These are phyloP conservation scores for Reticulascus tulasneorum DNA, from an alignment of 2,329 filamentous ascomycete genomes.

Conservation along the genomic window DNA sequence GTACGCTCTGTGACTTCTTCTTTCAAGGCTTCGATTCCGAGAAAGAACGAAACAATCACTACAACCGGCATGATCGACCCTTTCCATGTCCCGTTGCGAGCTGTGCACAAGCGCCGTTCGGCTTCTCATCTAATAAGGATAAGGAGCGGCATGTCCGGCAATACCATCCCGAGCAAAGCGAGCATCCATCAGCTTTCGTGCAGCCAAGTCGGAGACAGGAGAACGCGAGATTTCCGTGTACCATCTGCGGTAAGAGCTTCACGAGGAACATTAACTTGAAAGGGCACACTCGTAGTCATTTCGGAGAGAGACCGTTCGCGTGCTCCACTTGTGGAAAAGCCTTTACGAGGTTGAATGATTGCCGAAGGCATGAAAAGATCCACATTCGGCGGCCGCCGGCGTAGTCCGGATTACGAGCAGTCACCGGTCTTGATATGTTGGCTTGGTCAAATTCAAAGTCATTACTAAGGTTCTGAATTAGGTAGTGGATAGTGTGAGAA, in stretches of 20 bases:
- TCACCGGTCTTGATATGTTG: too few species aligned
- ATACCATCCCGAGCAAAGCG: constrained; percentile 21
- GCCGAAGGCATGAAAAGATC: constrained; percentile 27
- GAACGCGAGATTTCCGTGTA: constrained; percentile 23
- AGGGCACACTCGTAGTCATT: constrained; percentile 31
- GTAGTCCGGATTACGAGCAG: too few species aligned
- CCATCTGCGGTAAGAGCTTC: constrained; percentile 30
- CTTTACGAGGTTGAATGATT: constrained; percentile 29
- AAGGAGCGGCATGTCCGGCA: constrained; percentile 25
- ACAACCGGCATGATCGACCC: constrained; percentile 34
- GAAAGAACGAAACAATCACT: constrained; percentile 28
- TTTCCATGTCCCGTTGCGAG: constrained; percentile 29
- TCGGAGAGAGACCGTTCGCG: constrained; percentile 24
- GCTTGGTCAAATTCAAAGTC: too few species aligned
- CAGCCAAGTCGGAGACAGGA: constrained; percentile 15
- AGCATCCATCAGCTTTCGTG: constrained; percentile 15
- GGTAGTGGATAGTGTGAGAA: too few species aligned
- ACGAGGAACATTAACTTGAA: constrained; percentile 30
- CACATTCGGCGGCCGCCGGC: too few species aligned
- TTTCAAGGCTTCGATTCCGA: constrained; percentile 33
- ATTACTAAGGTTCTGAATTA: too few species aligned
- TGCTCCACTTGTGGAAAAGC: constrained; percentile 25
- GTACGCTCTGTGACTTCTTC: constrained; percentile 37
- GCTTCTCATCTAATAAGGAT: constrained; percentile 37
- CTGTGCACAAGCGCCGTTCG: constrained; percentile 29